phyloP scores from a whole-genome alignment of 2,329 filamentous ascomycete species.

The Coniochaeta prunicola region DNA sequence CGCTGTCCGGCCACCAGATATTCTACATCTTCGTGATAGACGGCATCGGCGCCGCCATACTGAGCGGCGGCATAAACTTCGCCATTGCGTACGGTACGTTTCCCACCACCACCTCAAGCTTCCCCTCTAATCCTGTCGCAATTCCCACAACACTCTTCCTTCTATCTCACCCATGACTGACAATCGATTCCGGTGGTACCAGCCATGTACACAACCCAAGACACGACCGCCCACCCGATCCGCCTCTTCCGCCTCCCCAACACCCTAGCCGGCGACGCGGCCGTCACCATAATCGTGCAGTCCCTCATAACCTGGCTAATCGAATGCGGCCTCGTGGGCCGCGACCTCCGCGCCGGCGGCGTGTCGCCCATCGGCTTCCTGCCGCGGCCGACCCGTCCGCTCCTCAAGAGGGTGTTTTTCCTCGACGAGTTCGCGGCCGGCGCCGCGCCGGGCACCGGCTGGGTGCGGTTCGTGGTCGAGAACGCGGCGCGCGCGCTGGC shows the following conservation, averaged over 20 bases:
- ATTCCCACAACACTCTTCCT: background rate
- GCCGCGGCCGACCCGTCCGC: slow-evolving; percentile 21
- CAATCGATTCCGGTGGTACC: background rate
- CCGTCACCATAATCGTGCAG: slow-evolving; percentile 44
- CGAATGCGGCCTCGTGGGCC: slow-evolving; percentile 38
- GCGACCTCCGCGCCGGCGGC: slow-evolving; percentile 34
- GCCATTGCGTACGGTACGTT: slow-evolving; percentile 39
- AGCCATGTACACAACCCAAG: slow-evolving; percentile 40
- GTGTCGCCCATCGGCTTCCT: slow-evolving; percentile 40
- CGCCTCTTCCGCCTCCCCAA: slow-evolving; percentile 42
- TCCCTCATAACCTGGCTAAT: slow-evolving; percentile 44
- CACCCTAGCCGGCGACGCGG: slow-evolving; percentile 42
- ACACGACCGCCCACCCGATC: slow-evolving; percentile 28
- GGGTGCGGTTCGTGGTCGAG: slow-evolving; percentile 25
- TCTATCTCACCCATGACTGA: too few relatives aligned
- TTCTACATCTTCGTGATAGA: slow-evolving; percentile 42
- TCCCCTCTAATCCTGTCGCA: background rate
- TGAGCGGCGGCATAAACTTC: slow-evolving; percentile 45
- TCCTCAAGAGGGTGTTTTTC: slow-evolving; percentile 36
- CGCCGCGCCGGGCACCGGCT: slow-evolving; percentile 9
- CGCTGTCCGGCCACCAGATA: slow-evolving; percentile 34
- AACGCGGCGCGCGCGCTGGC: slow-evolving; percentile 28
- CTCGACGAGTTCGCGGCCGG: slow-evolving; percentile 16
- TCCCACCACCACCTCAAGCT: background rate
- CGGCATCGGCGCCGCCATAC: slow-evolving; percentile 36